These are phyloP conservation scores for Fusarium temperatum DNA, from an alignment of 2,329 filamentous ascomycete species.

Conservation along the genomic window DNA sequence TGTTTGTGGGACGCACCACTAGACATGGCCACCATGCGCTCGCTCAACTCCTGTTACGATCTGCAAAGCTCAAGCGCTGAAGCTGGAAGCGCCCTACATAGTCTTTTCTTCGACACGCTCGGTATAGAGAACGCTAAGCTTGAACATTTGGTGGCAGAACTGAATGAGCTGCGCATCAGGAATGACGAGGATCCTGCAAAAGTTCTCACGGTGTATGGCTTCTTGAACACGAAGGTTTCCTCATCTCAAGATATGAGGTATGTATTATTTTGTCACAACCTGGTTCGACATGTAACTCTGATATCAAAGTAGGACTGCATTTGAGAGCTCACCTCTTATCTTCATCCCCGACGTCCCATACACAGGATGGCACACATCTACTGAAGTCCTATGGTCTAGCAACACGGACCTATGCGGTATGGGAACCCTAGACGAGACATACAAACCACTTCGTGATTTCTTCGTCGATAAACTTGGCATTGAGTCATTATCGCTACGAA, in stretches of 20 bases:
- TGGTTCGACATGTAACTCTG: background rate
- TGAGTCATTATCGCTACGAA: background rate
- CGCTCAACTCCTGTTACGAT: background rate
- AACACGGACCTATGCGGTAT: background rate
- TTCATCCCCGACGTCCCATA: background rate
- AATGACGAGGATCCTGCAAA: background rate
- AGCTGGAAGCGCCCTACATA: background rate
- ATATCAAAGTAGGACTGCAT: background rate
- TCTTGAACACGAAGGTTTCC: background rate
- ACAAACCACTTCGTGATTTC: background rate
- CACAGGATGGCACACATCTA: background rate
- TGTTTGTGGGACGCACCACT: background rate
- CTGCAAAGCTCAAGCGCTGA: accelerated
- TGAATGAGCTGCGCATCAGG: background rate
- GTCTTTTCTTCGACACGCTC: background rate
- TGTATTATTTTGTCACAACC: background rate
- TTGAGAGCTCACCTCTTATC: background rate
- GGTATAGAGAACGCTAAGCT: background rate
- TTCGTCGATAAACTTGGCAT: background rate
- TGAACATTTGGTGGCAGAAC: background rate
- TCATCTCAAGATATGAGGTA: background rate
- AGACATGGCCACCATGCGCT: background rate
- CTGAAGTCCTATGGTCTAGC: background rate
- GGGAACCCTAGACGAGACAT: background rate
- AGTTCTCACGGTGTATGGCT: accelerated